Conservation (phyloP, 1,284 basidiomycete species). For the Xerocomus tenax region DNA sequence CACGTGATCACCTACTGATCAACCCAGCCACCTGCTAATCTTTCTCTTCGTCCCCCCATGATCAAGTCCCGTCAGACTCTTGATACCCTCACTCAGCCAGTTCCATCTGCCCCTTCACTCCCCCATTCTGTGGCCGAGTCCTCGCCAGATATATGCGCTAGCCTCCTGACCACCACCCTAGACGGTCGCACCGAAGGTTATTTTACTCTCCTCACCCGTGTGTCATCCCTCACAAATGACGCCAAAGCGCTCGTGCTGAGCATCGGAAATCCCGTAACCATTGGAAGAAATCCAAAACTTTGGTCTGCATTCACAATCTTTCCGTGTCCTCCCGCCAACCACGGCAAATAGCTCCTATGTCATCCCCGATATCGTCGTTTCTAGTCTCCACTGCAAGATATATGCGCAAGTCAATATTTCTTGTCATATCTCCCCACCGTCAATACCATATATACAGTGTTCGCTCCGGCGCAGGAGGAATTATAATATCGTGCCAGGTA, state of each 20-base stretch:
- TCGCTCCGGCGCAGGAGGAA: constrained; percentile 58
- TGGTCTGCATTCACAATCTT: constrained; percentile 34
- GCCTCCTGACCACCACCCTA: constrained; percentile 48
- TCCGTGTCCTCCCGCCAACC: constrained; percentile 4
- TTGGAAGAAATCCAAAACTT: constrained; percentile 54
- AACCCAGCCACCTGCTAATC: constrained; percentile 5
- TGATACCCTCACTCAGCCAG: constrained; percentile 25
- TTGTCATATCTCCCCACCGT: not conserved
- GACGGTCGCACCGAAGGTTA: constrained; percentile 55
- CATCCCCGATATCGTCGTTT: constrained; percentile 47
- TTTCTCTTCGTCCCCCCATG: constrained; percentile 5
- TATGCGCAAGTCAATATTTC: constrained; percentile 48
- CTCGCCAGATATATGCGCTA: constrained; percentile 52
- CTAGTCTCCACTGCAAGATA: constrained; percentile 66
- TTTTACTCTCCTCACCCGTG: not conserved
- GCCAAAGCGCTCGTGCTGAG: constrained; percentile 47
- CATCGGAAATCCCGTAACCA: constrained; percentile 52
- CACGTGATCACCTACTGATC: constrained; percentile 21
- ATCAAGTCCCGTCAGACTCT: constrained; percentile 18
- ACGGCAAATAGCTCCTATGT: constrained; percentile 39
- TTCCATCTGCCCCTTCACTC: constrained; percentile 22
- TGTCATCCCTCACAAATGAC: constrained; percentile 15
- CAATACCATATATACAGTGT: constrained; percentile 33
- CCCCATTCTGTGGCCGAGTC: constrained; percentile 6
- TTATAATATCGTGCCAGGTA: constrained; percentile 71